Conservation (phyloP, 176 grass and related monocot genomes). For the Secale cereale region DNA sequence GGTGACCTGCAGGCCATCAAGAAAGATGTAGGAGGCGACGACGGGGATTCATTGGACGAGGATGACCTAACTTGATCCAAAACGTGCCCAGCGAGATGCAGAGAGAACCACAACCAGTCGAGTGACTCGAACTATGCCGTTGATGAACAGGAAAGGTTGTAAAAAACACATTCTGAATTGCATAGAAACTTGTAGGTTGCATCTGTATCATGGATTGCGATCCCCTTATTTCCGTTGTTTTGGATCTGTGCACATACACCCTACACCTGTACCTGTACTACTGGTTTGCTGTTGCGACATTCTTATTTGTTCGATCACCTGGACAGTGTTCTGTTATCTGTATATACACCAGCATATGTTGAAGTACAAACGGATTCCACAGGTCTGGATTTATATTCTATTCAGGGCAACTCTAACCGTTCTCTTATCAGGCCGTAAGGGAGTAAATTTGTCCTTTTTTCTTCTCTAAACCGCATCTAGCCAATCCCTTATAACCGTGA, state of each 20-base stretch:
- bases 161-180: not conserved
- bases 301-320: not conserved
- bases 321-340: not conserved
- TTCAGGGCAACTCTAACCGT: too few relatives aligned
- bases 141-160: constrained; percentile 13
- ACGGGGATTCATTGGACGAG: constrained; percentile 69
- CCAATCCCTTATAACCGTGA: too few relatives aligned
- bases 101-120: not conserved
- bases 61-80: constrained; percentile 78
- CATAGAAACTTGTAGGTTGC: not conserved
- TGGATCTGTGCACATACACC: not conserved
- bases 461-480: too few relatives aligned
- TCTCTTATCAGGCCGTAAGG: too few relatives aligned
- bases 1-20: constrained; percentile 76
- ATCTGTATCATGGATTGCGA: constrained; percentile 14
- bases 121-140: not conserved
- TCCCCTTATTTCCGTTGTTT: not conserved
- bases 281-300: not conserved
- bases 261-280: not conserved
- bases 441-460: too few relatives aligned
- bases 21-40: constrained; percentile 29
- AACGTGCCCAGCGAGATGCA: not conserved
- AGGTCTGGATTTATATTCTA: too few relatives aligned
- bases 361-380: too few relatives aligned
- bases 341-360: not conserved